These are phyloP conservation scores for Colletotrichum scovillei DNA, from an alignment of 2,329 filamentous ascomycete species.

Conservation along the genomic window DNA sequence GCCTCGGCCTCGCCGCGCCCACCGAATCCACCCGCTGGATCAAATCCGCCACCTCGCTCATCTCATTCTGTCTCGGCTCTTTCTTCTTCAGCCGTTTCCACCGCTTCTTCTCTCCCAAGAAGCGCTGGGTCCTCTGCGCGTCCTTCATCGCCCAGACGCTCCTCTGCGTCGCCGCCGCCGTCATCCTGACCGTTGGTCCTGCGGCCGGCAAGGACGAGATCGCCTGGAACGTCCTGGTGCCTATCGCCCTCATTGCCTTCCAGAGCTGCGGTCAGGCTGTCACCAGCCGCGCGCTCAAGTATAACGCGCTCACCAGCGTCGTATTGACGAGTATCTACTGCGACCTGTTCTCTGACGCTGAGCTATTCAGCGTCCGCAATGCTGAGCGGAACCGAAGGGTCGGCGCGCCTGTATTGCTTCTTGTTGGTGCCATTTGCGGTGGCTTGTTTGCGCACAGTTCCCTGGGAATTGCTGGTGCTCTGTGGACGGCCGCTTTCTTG, in stretches of 20 bases:
- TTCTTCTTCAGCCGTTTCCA: conserved; percentile 78
- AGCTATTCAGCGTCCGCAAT: conserved; percentile 58
- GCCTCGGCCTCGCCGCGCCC: conserved; percentile 75
- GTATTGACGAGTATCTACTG: conserved; percentile 87
- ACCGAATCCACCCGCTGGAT: conserved; percentile 70
- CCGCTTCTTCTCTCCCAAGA: conserved; percentile 68
- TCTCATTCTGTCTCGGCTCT: conserved; percentile 77
- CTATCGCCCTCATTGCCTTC: conserved; percentile 78
- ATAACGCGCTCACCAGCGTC: conserved; percentile 79
- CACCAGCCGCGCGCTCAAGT: conserved; percentile 76
- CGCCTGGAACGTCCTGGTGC: conserved; percentile 71
- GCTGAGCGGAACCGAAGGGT: conserved; percentile 62
- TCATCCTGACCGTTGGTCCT: conserved; percentile 50
- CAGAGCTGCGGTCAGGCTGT: conserved; percentile 84
- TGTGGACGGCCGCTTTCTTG: conserved; percentile 70
- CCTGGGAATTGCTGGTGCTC: conserved; percentile 61
- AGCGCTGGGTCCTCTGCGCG: conserved; percentile 72
- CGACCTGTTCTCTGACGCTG: conserved; percentile 77
- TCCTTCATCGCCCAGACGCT: conserved; percentile 66
- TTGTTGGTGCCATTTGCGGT: conserved; percentile 61
- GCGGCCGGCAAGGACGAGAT: conserved; percentile 55
- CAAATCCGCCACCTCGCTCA: conserved; percentile 77
- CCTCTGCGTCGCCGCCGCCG: conserved; percentile 63
- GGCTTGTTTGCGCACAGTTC: conserved; percentile 60
- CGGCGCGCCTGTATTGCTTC: conserved; percentile 60